Conservation (phyloP, 441 rosid genomes). For the Euphorbia celastroides region DNA sequence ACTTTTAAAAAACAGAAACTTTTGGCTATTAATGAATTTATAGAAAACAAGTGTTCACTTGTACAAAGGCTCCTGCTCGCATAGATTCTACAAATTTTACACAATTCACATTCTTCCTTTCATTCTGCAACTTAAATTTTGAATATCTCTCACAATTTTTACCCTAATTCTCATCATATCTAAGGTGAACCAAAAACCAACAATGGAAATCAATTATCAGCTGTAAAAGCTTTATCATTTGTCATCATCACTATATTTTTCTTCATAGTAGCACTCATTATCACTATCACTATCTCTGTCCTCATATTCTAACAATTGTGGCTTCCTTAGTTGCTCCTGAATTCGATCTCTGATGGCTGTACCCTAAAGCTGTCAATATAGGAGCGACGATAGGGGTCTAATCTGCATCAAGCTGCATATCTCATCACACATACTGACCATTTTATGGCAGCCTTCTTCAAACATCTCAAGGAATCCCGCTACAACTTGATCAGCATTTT, state of each 20-base stretch:
- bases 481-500: constrained; percentile 82
- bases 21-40: too few relatives aligned
- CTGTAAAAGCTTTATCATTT: not conserved
- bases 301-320: constrained; percentile 34
- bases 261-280: constrained; percentile 25
- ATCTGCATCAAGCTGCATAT: not conserved
- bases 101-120: too few relatives aligned
- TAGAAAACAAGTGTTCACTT: too few relatives aligned
- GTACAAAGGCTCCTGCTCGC: too few relatives aligned
- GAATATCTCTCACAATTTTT: too few relatives aligned
- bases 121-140: too few relatives aligned
- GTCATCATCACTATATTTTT: constrained; percentile 16
- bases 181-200: not conserved
- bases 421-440: constrained; percentile 35
- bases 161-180: not conserved
- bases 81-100: too few relatives aligned
- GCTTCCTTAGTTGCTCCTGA: constrained; percentile 61
- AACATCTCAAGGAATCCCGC: constrained; percentile 91
- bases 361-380: constrained; percentile 35
- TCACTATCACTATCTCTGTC: constrained; percentile 37
- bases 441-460: constrained; percentile 89
- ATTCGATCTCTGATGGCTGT: constrained; percentile 77
- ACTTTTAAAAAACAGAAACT: too few relatives aligned
- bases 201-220: not conserved
- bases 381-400: not conserved